Percentiles rank a stretch among this genome's conserved stretches.
These are phyloP conservation scores for Aspergillus udagawae DNA, from an alignment of 2,329 filamentous ascomycete species.

Conservation along the genomic window DNA sequence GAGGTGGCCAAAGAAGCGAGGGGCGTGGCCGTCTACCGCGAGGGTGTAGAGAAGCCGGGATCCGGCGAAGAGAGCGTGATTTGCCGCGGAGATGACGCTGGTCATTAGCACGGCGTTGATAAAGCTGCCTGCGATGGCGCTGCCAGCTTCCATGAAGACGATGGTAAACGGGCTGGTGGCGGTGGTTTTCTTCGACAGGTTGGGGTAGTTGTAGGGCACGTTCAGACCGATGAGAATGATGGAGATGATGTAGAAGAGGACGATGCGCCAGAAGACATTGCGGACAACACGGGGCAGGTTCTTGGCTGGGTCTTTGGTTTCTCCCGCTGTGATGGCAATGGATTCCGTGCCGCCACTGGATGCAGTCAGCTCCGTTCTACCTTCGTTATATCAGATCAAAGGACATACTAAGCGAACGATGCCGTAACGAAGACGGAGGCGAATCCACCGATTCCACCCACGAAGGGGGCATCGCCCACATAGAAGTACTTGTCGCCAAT, in stretches of 20 bases:
- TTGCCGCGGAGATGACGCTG: conserved; percentile 55
- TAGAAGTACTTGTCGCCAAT: conserved; percentile 59
- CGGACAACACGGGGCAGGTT: conserved; percentile 61
- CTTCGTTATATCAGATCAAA: not conserved
- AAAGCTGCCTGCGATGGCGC: conserved; percentile 52
- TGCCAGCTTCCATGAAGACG: conserved; percentile 58
- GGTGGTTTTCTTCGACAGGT: conserved; percentile 41
- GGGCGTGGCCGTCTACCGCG: conserved; percentile 54
- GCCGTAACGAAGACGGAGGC: conserved; percentile 61
- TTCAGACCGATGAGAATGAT: conserved; percentile 56
- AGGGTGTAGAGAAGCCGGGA: conserved; percentile 56
- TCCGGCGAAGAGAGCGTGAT: conserved; percentile 57
- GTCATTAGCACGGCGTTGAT: conserved; percentile 62
- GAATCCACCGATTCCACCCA: conserved; percentile 62
- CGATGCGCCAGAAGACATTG: conserved; percentile 62
- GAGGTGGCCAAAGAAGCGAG: conserved; percentile 49
- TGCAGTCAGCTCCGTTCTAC: conserved; percentile 9
- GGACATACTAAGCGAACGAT: conserved; percentile 53
- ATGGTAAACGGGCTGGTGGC: conserved; percentile 56
- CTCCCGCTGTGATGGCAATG: conserved; percentile 63
- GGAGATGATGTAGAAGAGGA: conserved; percentile 53
- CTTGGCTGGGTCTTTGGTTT: conserved; percentile 59
- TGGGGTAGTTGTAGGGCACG: conserved; percentile 53
- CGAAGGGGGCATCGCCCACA: conserved; percentile 59
- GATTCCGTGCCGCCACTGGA: conserved; percentile 56